Evolutionary conservation across 768 basidiomycete species (phyloP), one percentile per base, ranked within the genome.

Genomic region (Lactifluus subvellereus): DNA sequence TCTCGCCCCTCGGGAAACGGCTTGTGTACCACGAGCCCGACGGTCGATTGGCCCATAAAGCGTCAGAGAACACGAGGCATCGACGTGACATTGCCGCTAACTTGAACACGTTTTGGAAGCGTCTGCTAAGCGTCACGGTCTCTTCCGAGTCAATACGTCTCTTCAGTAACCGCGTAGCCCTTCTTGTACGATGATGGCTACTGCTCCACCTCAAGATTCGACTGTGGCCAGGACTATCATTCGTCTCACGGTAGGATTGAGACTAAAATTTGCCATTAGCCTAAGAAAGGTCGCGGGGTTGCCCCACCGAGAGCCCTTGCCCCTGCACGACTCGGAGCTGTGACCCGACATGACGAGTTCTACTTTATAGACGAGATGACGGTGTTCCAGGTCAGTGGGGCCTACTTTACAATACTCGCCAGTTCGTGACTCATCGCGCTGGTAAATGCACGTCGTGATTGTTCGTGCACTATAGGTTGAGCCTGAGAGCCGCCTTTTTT

Each of bases 331-430:
- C n/a, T n/a, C n/a, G n/a, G n/a, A 63, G 11, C 22, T 14, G 20
- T 47, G 40, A 20, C 32, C 22, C 53, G 58, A 50, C 63, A 64
- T 54, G 48, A 33, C 38, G 63, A 64, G 30, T 64, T 64, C 47
- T 64, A 64, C 54, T 64, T 64, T 50, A 64, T 54, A 10, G 63
- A 60, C 27, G 63, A 60, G 11, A 64, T 64, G 63, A 45, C 54
- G 22, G 63, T 64, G 22, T 64, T 60, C 54, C 53, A 64, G 58
- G 63, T 64, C 58, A 27, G 63, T 56, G 16, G 9, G 16, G 30
- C 20, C 37, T 33, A 51, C 10, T 2, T 20, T 27, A 47, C 37
- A 14, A 54, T 61, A 30, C 30, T 30, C 47, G 43, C 59, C 33
- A 20, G 22, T 35, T 14, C 33, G n/a, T 37, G 42, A 27, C 55